phyloP scores from a whole-genome alignment of 202 grass and related monocot species.

The Panicum virgatum region DNA sequence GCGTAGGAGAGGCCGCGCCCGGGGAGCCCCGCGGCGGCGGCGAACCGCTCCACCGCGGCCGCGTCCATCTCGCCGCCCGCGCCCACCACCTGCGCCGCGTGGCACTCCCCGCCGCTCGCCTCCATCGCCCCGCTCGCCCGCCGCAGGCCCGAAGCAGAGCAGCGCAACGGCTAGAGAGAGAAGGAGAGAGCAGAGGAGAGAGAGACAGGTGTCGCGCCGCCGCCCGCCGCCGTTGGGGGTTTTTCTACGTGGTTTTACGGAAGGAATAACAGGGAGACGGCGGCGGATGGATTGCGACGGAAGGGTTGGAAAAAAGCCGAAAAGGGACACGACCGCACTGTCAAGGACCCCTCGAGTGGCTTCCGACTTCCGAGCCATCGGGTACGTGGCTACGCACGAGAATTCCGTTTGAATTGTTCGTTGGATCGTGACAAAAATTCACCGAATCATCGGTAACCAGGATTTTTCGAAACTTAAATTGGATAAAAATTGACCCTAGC shows the following conservation, averaged over 20 bases:
- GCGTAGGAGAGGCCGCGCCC: slow-evolving; percentile 69
- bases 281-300: background rate
- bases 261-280: background rate
- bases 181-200: background rate
- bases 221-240: background rate
- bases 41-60: slow-evolving; percentile 51
- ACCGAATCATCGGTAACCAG: too few relatives aligned
- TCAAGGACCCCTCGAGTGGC: background rate
- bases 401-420: too few relatives aligned
- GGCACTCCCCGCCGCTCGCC: slow-evolving; percentile 27
- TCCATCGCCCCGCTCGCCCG: background rate
- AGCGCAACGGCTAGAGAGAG: background rate
- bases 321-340: background rate
- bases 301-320: too few relatives aligned
- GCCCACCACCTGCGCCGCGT: slow-evolving; percentile 63
- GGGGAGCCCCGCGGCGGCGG: slow-evolving; percentile 37
- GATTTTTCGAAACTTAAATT: too few relatives aligned
- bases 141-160: background rate
- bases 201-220: background rate
- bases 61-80: slow-evolving; percentile 62
- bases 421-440: too few relatives aligned
- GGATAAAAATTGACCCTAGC: too few relatives aligned
- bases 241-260: slow-evolving; percentile 33
- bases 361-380: too few relatives aligned
- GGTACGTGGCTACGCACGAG: background rate